Evolutionary conservation across 768 basidiomycete species (phyloP), one percentile per base, ranked within the genome.

Genomic region (Lactarius vividus): DNA sequence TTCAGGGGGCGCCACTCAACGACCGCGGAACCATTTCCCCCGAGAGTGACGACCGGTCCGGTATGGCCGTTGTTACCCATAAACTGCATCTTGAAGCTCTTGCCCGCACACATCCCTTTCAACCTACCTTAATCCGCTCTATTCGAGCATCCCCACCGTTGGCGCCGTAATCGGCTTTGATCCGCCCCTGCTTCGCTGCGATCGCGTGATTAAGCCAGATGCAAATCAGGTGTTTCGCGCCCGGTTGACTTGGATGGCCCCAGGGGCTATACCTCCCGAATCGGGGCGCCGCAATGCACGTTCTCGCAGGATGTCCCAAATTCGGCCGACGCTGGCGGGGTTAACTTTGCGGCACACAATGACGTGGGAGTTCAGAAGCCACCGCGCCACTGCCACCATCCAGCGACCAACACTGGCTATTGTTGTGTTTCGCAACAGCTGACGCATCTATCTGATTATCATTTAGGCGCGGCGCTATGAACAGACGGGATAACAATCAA

Each of bases 1-100:
- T n/a, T 46, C 44, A 46, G 44, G 44, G 20, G 20, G 44, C 49
- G 49, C 49, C 49, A 52, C 49, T 26, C 49, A 13, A 23, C 46
- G 1, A 4, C 20, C 20, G 8, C 44, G 42, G 42, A 11, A 10
- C n/a, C 6, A 42, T 42, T 2, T 20, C 20, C 9, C 13, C 29
- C 57, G 23, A 33, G 4, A 10, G 10, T 65, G 20, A 35, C 20
- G 31, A 52, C 62, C 62, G 62, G 62, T 49, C 62, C 62, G 62
- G 3, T 1, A 4, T 0, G 35, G 28, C 23, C 13, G 39, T 5
- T 29, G 37, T 31, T 63, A 11, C 46, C 46, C 46, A 49, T 49
- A 49, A 11, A 49, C 46, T 49, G 46, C 46, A 49, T 11, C 42
- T 44, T 44, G 42, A 44, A 44, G 42, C 42, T 44, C 20, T n/a